Conservation (phyloP, 2,329 filamentous ascomycete species). For the Penicillium sp. region DNA sequence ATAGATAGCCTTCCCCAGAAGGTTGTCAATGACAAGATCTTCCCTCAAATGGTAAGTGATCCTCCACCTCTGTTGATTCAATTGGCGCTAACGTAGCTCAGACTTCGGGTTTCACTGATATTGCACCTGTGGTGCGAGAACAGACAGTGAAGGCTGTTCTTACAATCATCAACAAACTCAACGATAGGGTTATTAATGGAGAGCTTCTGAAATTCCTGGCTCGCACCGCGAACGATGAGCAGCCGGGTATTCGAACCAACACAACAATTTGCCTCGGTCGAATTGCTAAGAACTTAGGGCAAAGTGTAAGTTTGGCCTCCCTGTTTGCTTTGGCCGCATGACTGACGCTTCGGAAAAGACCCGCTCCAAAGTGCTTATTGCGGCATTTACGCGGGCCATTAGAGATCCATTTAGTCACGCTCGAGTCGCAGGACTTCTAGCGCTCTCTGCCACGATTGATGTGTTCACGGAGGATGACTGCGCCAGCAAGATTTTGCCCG, state of each 20-base stretch:
- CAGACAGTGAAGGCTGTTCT: constrained; percentile 95
- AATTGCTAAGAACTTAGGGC: constrained; percentile 84
- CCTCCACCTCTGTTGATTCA: neutral
- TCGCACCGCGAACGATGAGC: constrained; percentile 95
- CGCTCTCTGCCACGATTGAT: constrained; percentile 80
- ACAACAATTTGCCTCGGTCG: constrained; percentile 97
- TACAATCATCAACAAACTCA: constrained; percentile 82
- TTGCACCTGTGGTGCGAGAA: constrained; percentile 87
- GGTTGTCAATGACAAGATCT: constrained; percentile 93
- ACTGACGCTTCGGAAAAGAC: constrained; percentile 53
- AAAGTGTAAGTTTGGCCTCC: constrained; percentile 45
- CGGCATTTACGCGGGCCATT: constrained; percentile 85
- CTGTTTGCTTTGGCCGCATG: neutral
- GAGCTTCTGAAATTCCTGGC: constrained; percentile 88
- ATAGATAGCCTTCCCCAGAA: constrained; percentile 88
- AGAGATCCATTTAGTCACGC: constrained; percentile 95
- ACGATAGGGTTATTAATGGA: constrained; percentile 89
- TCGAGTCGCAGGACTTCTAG: constrained; percentile 83
- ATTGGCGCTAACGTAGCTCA: constrained; percentile 35
- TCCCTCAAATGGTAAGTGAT: constrained; percentile 76
- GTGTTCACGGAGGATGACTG: constrained; percentile 88
- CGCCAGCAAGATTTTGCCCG: constrained; percentile 78
- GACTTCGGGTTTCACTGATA: constrained; percentile 92
- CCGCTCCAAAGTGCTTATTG: constrained; percentile 85
- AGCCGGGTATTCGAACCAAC: constrained; percentile 95